phyloP scores from a whole-genome alignment of 1,284 basidiomycete genomes.

The Laetiporus sulphureus region DNA sequence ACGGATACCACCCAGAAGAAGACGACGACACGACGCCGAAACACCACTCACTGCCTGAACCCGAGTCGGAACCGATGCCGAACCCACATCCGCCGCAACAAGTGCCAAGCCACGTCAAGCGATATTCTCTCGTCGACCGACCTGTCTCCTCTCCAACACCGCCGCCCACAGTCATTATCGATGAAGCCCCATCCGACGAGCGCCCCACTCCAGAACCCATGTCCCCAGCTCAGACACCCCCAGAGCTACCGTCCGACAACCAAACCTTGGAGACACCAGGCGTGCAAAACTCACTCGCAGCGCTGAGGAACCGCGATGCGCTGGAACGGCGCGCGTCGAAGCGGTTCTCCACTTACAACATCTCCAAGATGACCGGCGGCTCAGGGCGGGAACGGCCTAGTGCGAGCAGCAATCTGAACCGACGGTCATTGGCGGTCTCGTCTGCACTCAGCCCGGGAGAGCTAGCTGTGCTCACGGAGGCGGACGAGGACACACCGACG shows the following conservation, averaged over 20 bases:
- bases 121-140: slow-evolving; percentile 70
- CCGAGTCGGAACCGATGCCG: slow-evolving; percentile 10
- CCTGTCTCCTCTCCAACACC: slow-evolving; percentile 32
- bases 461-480: slow-evolving; percentile 63
- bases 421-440: slow-evolving; percentile 59
- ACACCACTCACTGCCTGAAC: slow-evolving; percentile 10
- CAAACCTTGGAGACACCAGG: slow-evolving; percentile 36
- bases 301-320: slow-evolving; percentile 81
- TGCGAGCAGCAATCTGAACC: slow-evolving; percentile 36
- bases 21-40: slow-evolving; percentile 22
- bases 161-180: slow-evolving; percentile 36
- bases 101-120: slow-evolving; percentile 58
- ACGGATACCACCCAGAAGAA: slow-evolving; percentile 13
- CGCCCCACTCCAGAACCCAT: slow-evolving; percentile 18
- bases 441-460: slow-evolving; percentile 56
- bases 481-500: slow-evolving; percentile 39
- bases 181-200: slow-evolving; percentile 36
- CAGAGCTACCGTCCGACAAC: slow-evolving; percentile 11
- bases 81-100: slow-evolving; percentile 27
- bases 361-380: slow-evolving; percentile 85
- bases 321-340: slow-evolving; percentile 92
- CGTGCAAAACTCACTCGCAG: slow-evolving; percentile 80
- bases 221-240: slow-evolving; percentile 10
- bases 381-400: slow-evolving; percentile 35
- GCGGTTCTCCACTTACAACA: slow-evolving; percentile 93